Evolutionary conservation across 202 grass and related monocot genomes (phyloP), one percentile per base, ranked within the genome.

Genomic region (Thinopyrum obtusiflorum): DNA sequence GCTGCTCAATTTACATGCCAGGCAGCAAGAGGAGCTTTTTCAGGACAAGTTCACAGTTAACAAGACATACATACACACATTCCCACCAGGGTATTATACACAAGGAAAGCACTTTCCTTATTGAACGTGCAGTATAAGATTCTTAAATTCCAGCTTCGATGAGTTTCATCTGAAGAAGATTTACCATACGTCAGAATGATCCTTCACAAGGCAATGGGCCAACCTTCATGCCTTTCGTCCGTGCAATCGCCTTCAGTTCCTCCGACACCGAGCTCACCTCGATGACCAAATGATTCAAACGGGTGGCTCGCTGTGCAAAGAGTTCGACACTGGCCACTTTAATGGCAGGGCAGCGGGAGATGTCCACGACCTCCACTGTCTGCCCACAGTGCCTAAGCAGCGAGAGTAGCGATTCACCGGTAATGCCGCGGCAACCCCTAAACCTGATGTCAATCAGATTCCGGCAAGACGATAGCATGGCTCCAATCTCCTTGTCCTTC

Each of bases 391-490:
- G 62, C 79, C 88, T 92, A 7, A 94, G 85, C 73, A 95, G 81
- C 0, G 96, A 88, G 39, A 61, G 0, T 12, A 98, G 49, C 0
- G 76, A 79, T 69, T 33, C 80, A 7, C 91, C 89, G 0, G 87
- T 98, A 26, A 98, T 61, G 65, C 65, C 71, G 11, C 61, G 74
- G 86, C 95, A 98, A 31, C 95, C 95, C 68, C 84, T 86, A 26
- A 98, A 82, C 78, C 88, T 88, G 40, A 98, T 95, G 14, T 95
- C 93, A 9, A 85, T 44, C 12, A 98, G 88, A 76, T 91, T 94
- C 71, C 70, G 78, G 87, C 93, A 98, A 9, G 96, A 98, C 0
- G 91, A 86, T 3, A 98, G 73, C 96, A 98, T 95, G 24, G 95
- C 83, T 27, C 93, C 62, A 9, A 95, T 79, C 84, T 92, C 89